phyloP scores from a whole-genome alignment of 2,329 filamentous ascomycete genomes.

The Chaetomiaceae sp. region DNA sequence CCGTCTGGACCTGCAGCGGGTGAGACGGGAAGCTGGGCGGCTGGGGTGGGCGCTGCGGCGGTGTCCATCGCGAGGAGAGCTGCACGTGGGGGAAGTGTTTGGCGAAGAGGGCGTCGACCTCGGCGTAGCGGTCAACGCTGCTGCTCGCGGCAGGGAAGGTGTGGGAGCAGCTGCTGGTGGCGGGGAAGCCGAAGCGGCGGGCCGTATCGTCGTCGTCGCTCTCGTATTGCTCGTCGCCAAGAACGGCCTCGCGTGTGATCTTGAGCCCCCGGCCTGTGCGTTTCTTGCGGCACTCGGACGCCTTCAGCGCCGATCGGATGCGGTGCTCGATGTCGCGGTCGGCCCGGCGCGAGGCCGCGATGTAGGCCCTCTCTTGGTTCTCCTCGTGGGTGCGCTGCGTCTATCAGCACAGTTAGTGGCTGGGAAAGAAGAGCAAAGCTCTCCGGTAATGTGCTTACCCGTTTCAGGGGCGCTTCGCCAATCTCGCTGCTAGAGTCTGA shows the following conservation, averaged over 20 bases:
- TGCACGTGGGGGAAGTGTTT: conserved; percentile 39
- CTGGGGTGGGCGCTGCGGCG: neutral
- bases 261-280: conserved; percentile 76
- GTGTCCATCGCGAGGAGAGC: conserved; percentile 16
- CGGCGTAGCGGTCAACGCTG: conserved; percentile 36
- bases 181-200: conserved; percentile 55
- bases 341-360: conserved; percentile 79
- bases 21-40: neutral
- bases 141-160: conserved; percentile 40
- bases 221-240: conserved; percentile 93
- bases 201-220: conserved; percentile 82
- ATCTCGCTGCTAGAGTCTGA: neutral
- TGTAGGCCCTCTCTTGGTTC: conserved; percentile 83
- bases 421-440: neutral
- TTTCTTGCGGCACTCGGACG: conserved; percentile 85
- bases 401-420: conserved; percentile 32
- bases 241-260: conserved; percentile 79
- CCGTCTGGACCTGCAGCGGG: neutral
- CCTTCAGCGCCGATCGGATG: conserved; percentile 77
- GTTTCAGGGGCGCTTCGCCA: conserved; percentile 1
- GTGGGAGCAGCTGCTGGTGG: conserved; percentile 47
- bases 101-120: conserved; percentile 42
- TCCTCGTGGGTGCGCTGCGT: conserved; percentile 60
- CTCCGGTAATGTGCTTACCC: neutral
- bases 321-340: conserved; percentile 84